These are phyloP conservation scores for Encephalitozoon cuniculi DNA, from an alignment of 371 early-diverging fungal species.

Conservation along the genomic window DNA sequence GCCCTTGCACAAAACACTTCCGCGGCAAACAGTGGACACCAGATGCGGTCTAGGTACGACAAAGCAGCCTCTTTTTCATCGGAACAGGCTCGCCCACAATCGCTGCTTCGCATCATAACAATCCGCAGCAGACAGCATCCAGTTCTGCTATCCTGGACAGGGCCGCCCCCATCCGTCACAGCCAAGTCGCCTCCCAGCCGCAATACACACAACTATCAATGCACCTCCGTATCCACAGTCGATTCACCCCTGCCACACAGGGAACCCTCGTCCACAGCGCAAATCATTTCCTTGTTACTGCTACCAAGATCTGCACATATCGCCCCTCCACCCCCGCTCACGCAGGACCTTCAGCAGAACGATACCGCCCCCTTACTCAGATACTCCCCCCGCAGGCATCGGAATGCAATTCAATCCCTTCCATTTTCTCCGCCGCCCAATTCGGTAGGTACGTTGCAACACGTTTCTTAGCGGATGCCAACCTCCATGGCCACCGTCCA, in stretches of 20 bases:
- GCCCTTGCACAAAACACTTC: background rate
- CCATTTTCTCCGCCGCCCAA: conserved; percentile 27
- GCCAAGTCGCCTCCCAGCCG: background rate
- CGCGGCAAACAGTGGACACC: conserved; percentile 30
- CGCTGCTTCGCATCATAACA: conserved; percentile 14
- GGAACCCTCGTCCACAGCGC: conserved; percentile 11
- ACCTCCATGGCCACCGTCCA: background rate
- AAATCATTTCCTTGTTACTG: conserved; percentile 8
- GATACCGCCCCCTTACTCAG: conserved; percentile 15
- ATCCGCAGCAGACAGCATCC: background rate
- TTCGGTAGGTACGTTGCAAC: conserved; percentile 50
- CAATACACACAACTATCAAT: background rate
- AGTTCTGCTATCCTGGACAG: background rate
- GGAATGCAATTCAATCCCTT: conserved; percentile 21
- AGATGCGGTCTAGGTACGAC: conserved; percentile 39
- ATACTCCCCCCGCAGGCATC: background rate
- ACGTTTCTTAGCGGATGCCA: conserved; percentile 53
- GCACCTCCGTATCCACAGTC: conserved; percentile 10
- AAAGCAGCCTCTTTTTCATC: background rate
- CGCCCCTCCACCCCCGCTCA: conserved; percentile 5
- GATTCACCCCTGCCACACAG: conserved; percentile 14
- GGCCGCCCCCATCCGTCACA: background rate
- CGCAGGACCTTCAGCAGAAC: conserved; percentile 11
- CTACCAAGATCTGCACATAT: conserved; percentile 36
- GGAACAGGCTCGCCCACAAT: background rate